These are phyloP conservation scores for Chaetomiaceae sp. DNA, from an alignment of 2,329 filamentous ascomycete species.

Conservation along the genomic window DNA sequence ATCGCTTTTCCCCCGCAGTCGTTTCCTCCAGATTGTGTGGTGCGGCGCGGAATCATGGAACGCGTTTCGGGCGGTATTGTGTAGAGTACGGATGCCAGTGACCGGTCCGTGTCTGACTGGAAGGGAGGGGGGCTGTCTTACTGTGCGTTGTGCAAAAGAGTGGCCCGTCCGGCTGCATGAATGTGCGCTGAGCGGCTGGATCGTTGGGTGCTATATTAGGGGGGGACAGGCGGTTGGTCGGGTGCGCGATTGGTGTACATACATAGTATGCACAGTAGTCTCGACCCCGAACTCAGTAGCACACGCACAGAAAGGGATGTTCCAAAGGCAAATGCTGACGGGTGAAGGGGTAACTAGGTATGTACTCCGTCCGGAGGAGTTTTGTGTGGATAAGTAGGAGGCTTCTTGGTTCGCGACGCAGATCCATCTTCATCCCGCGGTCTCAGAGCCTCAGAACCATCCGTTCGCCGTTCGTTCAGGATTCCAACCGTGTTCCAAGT, in stretches of 20 bases:
- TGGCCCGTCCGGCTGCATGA: neutral
- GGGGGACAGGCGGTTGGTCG: neutral
- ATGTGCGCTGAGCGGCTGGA: neutral
- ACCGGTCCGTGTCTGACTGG: neutral
- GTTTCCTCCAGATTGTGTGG: too few relatives aligned
- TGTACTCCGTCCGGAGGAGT: too few relatives aligned
- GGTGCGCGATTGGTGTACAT: neutral
- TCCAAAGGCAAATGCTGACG: too few relatives aligned
- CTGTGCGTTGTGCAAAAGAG: neutral
- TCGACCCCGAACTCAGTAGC: too few relatives aligned
- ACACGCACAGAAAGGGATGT: neutral
- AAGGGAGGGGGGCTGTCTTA: neutral
- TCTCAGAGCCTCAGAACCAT: neutral
- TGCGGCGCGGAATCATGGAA: neutral
- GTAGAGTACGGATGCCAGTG: too few relatives aligned
- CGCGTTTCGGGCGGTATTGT: neutral
- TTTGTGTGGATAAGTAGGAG: too few relatives aligned
- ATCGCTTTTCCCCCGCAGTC: too few relatives aligned
- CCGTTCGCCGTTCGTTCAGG: too few relatives aligned
- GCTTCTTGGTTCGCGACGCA: too few relatives aligned
- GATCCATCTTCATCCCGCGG: too few relatives aligned
- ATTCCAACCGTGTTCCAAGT: neutral
- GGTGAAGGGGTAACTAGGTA: too few relatives aligned
- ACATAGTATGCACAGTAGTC: too few relatives aligned
- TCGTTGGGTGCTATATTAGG: constrained; percentile 5